Evolutionary conservation across 805 yeast genomes (phyloP).

Genomic region (Clavispora carvajalis): DNA sequence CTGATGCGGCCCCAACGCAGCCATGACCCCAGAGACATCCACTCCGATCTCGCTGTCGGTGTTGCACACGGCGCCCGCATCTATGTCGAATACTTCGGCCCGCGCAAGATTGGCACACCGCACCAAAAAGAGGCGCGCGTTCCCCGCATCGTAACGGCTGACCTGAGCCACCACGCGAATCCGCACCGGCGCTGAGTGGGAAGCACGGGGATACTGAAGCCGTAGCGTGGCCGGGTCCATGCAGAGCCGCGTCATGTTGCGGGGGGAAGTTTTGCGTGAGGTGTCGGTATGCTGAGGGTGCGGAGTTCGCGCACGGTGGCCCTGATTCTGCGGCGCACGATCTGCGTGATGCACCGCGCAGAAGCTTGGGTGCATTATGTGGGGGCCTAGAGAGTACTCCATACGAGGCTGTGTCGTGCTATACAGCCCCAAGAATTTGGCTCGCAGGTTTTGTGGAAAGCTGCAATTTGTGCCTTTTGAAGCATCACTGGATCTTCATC

Average conservation of each 20-base stretch:
- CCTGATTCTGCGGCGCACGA: no score
- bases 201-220: constrained; percentile 20
- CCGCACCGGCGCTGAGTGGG: constrained; percentile 14
- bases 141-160: constrained; percentile 12
- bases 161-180: constrained; percentile 29
- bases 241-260: constrained; percentile 27
- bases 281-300: no score
- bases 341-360: no score
- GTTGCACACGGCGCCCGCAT: constrained; percentile 2
- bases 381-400: no score
- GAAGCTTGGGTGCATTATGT: no score
- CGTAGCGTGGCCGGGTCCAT: constrained; percentile 22
- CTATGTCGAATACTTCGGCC: constrained; percentile 10
- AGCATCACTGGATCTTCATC: no score
- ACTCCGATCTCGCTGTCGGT: constrained; percentile 1
- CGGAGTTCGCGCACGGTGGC: no score
- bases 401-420: no score
- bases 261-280: neutral
- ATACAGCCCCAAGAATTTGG: no score
- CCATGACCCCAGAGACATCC: constrained; percentile 8
- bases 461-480: no score
- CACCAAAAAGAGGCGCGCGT: constrained; percentile 11
- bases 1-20: constrained; percentile 6
- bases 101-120: constrained; percentile 16
- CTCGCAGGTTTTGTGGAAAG: no score